Conservation (phyloP, 768 basidiomycete species). For the Xerocomus brunneocitrinus region DNA sequence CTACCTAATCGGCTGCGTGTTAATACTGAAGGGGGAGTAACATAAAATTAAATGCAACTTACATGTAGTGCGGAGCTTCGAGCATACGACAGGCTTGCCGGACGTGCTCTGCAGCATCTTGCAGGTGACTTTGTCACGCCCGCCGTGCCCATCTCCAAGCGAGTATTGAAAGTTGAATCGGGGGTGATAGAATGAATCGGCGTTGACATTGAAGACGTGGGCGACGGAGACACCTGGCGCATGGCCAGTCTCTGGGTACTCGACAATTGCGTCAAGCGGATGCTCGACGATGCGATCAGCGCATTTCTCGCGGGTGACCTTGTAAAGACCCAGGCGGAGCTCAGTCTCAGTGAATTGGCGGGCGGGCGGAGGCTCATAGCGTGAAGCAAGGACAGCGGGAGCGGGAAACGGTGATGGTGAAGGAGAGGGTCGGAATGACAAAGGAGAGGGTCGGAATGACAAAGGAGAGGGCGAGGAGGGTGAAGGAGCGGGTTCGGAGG, state of each 20-base stretch:
- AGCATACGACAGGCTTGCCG: neutral
- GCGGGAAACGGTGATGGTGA: neutral
- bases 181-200: neutral
- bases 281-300: neutral
- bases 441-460: neutral
- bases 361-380: neutral
- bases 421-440: too few relatives aligned
- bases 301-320: neutral
- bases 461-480: neutral
- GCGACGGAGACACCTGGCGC: neutral
- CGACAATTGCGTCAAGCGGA: neutral
- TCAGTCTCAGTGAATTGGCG: neutral
- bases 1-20: too few relatives aligned
- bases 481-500: neutral
- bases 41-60: neutral
- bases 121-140: neutral
- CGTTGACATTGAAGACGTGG: neutral
- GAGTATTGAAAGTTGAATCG: neutral
- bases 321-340: neutral
- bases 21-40: too few relatives aligned
- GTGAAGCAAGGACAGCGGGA: neutral
- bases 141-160: conserved; percentile 2
- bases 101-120: neutral
- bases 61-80: neutral
- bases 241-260: conserved; percentile 6